Evolutionary conservation across 2,329 filamentous ascomycete genomes (phyloP), one percentile per base, ranked within the genome.

Genomic region (Penicillium frequentans): DNA sequence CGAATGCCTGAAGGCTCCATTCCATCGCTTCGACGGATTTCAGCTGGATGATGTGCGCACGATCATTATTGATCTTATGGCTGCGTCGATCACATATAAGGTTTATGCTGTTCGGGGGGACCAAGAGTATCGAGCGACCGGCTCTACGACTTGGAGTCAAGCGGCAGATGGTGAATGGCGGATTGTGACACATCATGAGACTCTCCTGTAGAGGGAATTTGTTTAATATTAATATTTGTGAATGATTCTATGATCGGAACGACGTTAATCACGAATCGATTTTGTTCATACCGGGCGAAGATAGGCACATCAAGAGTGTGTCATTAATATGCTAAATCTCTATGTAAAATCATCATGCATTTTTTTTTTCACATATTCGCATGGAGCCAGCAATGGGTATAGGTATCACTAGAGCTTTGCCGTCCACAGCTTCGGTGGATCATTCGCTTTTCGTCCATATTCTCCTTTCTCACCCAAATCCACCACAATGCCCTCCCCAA

Each of bases 401-500:
- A 33, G 3, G 9, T 42, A 23, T n/a, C 23, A 44, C 27, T 55
- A 65, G 7, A 68, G 54, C 55, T 65, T 68, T 16, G 62, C 52
- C 10, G 58, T 55, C 64, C 62, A 64, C 19, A 63, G 35, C 24
- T 51, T 57, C 13, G 54, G 43, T 19, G 58, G 53, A 10, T 39
- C 55, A 33, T 60, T 54, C 56, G 64, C 60, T 27, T 23, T 51
- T 10, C 63, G 58, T 33, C 64, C 62, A 57, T 64, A 54, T 37
- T 66, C 64, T 27, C 59, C 64, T 35, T 58, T 64, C 9, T 26
- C 39, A 5, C 64, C 64, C 57, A 72, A 53, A 52, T 73, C 67
- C 45, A 76, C 70, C 23, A 69, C 70, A 58, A 71, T 62, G 54
- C 70, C 79, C 69, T 69, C 72, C 55, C 74, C 76, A 77, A 76